Conservation (phyloP, 2,329 filamentous ascomycete genomes). For the Pseudonectria foliicola region DNA sequence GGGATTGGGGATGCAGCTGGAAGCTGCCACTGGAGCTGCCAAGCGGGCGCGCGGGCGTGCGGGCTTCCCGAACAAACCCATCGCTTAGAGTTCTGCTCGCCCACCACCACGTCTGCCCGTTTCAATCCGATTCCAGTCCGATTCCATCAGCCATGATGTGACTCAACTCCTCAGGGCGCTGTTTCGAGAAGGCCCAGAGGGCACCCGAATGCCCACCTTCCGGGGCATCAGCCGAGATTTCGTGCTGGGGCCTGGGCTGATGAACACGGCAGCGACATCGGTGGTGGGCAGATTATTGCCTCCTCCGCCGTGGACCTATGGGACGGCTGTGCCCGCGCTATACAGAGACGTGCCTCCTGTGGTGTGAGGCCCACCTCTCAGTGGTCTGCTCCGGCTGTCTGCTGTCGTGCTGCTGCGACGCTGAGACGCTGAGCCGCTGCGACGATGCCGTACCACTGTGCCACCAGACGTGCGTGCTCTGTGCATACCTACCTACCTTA, state of each 20-base stretch:
- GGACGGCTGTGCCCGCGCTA: conserved; percentile 14
- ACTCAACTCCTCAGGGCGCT: conserved; percentile 21
- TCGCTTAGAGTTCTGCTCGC: no score
- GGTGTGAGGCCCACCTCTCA: conserved; percentile 18
- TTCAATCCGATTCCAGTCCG: no score
- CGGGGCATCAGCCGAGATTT: conserved; percentile 24
- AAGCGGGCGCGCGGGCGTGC: no score
- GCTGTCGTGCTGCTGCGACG: conserved; percentile 9
- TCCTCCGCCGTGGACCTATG: conserved; percentile 20
- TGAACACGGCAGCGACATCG: conserved; percentile 23
- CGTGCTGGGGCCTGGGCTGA: conserved; percentile 20
- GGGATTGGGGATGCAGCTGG: no score
- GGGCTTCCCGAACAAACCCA: no score
- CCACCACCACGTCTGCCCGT: no score
- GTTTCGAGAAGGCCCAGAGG: conserved; percentile 10
- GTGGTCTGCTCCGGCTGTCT: conserved; percentile 17
- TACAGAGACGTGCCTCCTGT: conserved; percentile 15
- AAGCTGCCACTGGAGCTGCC: no score
- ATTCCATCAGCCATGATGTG: conserved; percentile 13
- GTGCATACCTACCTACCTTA: no score
- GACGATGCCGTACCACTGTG: not conserved
- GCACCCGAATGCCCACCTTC: conserved; percentile 20
- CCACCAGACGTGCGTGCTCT: no score
- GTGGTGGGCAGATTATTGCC: conserved; percentile 23
- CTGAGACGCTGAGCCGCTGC: conserved; percentile 10